Evolutionary conservation across 495 filamentous ascomycete genomes (phyloP).

Genomic region (Hypoxylon intermedium): DNA sequence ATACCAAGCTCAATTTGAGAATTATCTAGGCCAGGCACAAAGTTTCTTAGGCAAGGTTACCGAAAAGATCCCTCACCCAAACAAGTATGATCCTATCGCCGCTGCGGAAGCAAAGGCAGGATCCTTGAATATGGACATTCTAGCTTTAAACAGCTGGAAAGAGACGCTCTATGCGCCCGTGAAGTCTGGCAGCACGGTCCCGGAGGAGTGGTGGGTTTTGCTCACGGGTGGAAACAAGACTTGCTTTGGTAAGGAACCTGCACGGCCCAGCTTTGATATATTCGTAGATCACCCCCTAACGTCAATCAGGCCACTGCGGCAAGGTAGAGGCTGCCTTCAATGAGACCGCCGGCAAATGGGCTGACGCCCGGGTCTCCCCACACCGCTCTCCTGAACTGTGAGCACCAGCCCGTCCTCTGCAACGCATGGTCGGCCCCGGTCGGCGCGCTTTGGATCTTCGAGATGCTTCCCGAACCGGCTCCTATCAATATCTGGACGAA

Average conservation of each 20-base stretch:
- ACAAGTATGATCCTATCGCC: slow-evolving; percentile 48
- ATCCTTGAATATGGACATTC: slow-evolving; percentile 58
- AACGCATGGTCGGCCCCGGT: slow-evolving; percentile 77
- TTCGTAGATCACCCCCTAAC: slow-evolving; percentile 58
- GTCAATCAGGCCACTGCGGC: slow-evolving; percentile 53
- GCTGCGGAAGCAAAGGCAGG: slow-evolving; percentile 47
- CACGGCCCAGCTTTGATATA: slow-evolving; percentile 51
- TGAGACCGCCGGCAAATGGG: slow-evolving; percentile 72
- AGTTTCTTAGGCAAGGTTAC: slow-evolving; percentile 68
- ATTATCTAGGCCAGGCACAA: slow-evolving; percentile 66
- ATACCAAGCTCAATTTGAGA: slow-evolving; percentile 75
- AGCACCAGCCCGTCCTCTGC: slow-evolving; percentile 79
- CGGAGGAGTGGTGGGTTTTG: slow-evolving; percentile 82
- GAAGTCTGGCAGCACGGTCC: slow-evolving; percentile 56
- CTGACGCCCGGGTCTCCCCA: slow-evolving; percentile 71
- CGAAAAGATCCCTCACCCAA: slow-evolving; percentile 63
- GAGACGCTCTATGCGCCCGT: slow-evolving; percentile 68
- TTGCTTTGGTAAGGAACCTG: slow-evolving; percentile 73
- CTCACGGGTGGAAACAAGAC: slow-evolving; percentile 87
- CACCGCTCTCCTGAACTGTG: slow-evolving; percentile 79
- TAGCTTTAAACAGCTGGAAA: slow-evolving; percentile 79
- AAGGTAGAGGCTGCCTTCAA: slow-evolving; percentile 57
- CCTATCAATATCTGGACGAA: slow-evolving; percentile 69
- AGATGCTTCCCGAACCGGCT: slow-evolving; percentile 59
- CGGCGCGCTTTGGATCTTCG: slow-evolving; percentile 75